Percentiles rank a stretch among this genome's conserved stretches.
Conservation (phyloP, 2,329 filamentous ascomycete genomes). For the Ceratocystis alfenasii region DNA sequence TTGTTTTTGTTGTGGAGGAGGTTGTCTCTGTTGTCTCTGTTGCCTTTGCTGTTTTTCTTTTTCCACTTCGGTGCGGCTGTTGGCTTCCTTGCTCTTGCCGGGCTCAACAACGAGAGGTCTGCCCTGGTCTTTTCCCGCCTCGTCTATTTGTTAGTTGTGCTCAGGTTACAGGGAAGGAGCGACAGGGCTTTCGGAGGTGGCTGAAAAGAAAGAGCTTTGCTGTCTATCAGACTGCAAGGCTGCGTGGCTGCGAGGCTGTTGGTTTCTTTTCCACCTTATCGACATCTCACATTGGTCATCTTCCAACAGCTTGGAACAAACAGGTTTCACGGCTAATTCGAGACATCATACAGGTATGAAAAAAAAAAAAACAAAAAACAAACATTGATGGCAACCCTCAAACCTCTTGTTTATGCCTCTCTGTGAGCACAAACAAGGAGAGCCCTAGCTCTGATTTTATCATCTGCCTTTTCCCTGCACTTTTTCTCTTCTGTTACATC, state of each 20-base stretch:
- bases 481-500: constrained; percentile 10
- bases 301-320: too few relatives aligned
- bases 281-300: neutral
- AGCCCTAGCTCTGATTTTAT: constrained; percentile 1
- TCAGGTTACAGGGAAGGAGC: neutral
- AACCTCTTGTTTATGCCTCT: neutral
- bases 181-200: neutral
- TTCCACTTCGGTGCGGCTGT: constrained; percentile 7
- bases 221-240: neutral
- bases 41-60: neutral
- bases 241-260: neutral
- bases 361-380: neutral
- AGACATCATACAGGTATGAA: neutral
- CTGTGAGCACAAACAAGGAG: neutral
- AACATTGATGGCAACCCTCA: neutral
- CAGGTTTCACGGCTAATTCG: too few relatives aligned
- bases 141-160: constrained; percentile 1
- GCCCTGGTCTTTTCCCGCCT: constrained; percentile 5
- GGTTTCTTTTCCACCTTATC: neutral
- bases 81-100: constrained; percentile 1
- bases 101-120: neutral
- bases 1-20: neutral
- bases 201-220: neutral
- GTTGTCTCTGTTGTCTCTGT: constrained; percentile 13
- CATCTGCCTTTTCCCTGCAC: neutral